Conservation (phyloP, 2,329 filamentous ascomycete species). For the Cryphonectria nitschkei region DNA sequence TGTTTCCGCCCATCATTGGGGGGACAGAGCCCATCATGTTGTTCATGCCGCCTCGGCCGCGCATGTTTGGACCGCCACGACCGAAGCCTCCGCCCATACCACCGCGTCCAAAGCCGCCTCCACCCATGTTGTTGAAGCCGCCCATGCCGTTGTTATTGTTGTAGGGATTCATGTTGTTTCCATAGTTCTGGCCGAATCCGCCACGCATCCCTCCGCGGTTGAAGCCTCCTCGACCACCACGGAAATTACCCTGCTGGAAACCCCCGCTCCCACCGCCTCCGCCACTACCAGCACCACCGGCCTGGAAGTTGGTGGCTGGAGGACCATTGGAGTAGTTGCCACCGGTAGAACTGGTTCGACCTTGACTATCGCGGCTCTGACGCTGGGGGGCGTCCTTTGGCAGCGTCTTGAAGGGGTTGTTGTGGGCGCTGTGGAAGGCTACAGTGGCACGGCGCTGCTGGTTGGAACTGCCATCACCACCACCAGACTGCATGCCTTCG, state of each 20-base stretch:
- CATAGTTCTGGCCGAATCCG: conserved; percentile 49
- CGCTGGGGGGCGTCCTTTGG: conserved; percentile 84
- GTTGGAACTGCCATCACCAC: conserved; percentile 59
- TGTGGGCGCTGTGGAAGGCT: conserved; percentile 72
- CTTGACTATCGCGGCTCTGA: conserved; percentile 65
- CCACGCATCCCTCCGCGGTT: conserved; percentile 53
- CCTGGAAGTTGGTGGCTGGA: conserved; percentile 41
- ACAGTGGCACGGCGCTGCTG: conserved; percentile 61
- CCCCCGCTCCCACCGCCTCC: conserved; percentile 27
- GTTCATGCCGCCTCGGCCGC: conserved; percentile 57
- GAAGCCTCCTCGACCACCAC: conserved; percentile 54
- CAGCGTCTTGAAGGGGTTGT: conserved; percentile 88
- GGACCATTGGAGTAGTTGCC: conserved; percentile 48
- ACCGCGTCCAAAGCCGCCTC: conserved; percentile 51
- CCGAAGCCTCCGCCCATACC: conserved; percentile 57
- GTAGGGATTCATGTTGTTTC: conserved; percentile 36
- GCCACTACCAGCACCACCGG: conserved; percentile 44
- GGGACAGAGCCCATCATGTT: conserved; percentile 57
- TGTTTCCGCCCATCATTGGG: conserved; percentile 44
- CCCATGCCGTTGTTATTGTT: conserved; percentile 49
- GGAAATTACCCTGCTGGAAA: conserved; percentile 45
- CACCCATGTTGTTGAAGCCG: conserved; percentile 56
- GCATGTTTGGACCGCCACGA: conserved; percentile 53
- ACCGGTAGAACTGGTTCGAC: conserved; percentile 51
- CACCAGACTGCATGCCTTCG: conserved; percentile 58